These are phyloP conservation scores for Solanum peruvianum DNA, from an alignment of 257 asterid genomes.

Conservation along the genomic window DNA sequence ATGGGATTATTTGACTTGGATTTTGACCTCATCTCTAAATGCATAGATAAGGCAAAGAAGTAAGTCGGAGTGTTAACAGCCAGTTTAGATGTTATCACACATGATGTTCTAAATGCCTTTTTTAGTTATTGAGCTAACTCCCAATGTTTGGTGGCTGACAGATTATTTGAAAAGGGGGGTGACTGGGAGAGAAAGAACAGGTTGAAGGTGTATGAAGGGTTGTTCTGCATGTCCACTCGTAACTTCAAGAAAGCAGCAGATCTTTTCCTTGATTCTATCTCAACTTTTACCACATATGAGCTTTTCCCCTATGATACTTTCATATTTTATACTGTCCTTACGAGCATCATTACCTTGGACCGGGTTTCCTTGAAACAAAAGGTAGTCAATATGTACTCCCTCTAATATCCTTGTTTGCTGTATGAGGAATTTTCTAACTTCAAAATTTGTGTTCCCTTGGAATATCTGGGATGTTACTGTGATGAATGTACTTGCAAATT, in stretches of 20 bases:
- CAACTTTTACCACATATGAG: slow-evolving; percentile 97
- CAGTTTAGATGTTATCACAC: neutral
- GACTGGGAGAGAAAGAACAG: slow-evolving; percentile 98
- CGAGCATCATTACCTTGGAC: slow-evolving; percentile 84
- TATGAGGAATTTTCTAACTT: neutral
- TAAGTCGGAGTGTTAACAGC: slow-evolving; percentile 9
- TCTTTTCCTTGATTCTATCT: slow-evolving; percentile 91
- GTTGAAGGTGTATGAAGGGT: slow-evolving; percentile 88
- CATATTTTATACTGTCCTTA: slow-evolving; percentile 78
- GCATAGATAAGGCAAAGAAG: slow-evolving; percentile 97
- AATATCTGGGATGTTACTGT: neutral
- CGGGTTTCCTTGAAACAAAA: slow-evolving; percentile 84
- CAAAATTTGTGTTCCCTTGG: neutral
- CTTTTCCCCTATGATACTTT: slow-evolving; percentile 81
- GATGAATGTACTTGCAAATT: neutral
- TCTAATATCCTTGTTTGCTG: neutral
- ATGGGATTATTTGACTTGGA: slow-evolving; percentile 89
- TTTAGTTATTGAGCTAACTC: neutral
- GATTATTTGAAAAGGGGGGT: slow-evolving; percentile 96
- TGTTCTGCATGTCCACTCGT: slow-evolving; percentile 93
- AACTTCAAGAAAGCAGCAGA: slow-evolving; percentile 85
- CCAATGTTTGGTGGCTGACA: slow-evolving; percentile 15
- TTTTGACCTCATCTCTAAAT: slow-evolving; percentile 81
- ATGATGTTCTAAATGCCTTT: neutral
- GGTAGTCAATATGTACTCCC: slow-evolving; percentile 22